Conservation (phyloP, 805 yeast species). For the Nakazawaea anatomiae region DNA sequence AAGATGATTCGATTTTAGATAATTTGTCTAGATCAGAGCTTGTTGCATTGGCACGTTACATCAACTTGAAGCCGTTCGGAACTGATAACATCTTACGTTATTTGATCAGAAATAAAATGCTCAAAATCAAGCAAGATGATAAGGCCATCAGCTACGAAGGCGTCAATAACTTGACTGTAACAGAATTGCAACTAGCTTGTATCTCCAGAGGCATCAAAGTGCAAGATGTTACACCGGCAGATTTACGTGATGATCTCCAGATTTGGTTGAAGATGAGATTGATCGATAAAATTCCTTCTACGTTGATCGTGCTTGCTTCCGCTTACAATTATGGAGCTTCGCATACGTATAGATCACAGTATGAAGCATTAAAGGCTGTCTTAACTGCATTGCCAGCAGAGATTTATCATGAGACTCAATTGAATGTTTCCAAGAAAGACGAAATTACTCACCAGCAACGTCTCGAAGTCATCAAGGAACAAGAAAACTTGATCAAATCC, state of each 20-base stretch:
- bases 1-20: constrained; percentile 89
- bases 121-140: constrained; percentile 87
- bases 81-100: constrained; percentile 85
- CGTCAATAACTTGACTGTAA: constrained; percentile 70
- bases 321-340: constrained; percentile 79
- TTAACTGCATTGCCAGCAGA: constrained; percentile 89
- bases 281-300: constrained; percentile 83
- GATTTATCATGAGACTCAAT: constrained; percentile 90
- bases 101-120: constrained; percentile 83
- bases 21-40: constrained; percentile 87
- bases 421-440: constrained; percentile 51
- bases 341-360: constrained; percentile 44
- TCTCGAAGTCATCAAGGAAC: constrained; percentile 69
- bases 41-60: constrained; percentile 87
- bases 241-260: constrained; percentile 67
- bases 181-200: constrained; percentile 85
- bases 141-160: constrained; percentile 90
- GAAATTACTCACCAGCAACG: constrained; percentile 67
- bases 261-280: constrained; percentile 88
- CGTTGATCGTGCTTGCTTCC: constrained; percentile 74
- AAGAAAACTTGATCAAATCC: constrained; percentile 77
- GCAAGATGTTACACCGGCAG: constrained; percentile 68
- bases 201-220: constrained; percentile 89
- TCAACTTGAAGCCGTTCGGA: constrained; percentile 88
- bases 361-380: constrained; percentile 86